Evolutionary conservation across 768 basidiomycete species (phyloP).

Genomic region (Kwoniella sp.): DNA sequence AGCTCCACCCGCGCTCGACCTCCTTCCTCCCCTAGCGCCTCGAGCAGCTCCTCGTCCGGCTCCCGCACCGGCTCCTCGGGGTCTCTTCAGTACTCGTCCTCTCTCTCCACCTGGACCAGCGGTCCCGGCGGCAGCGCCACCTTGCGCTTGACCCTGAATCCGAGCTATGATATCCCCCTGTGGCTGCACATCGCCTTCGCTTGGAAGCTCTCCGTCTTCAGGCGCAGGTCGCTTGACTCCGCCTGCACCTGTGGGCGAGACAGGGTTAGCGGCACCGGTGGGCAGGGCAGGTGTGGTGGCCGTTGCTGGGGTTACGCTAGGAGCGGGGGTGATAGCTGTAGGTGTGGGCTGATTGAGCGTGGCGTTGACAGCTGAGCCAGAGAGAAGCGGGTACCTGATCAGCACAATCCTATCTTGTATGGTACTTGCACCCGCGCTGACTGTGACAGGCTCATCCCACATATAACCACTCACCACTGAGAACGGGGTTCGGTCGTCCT

Average conservation of each 20-base stretch:
- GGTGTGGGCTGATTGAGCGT: conserved; percentile 30
- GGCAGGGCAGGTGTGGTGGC: neutral
- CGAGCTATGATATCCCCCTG: conserved; percentile 21
- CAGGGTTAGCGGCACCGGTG: conserved; percentile 15
- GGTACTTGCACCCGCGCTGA: neutral
- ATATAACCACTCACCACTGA: conserved; percentile 31
- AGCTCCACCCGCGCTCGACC: conserved; percentile 14
- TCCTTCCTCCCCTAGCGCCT: conserved; percentile 15
- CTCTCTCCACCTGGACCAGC: conserved; percentile 15
- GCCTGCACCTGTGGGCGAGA: conserved; percentile 16
- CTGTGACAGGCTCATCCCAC: neutral
- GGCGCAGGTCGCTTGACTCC: conserved; percentile 39
- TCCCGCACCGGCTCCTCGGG: conserved; percentile 29
- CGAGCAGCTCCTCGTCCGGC: conserved; percentile 6
- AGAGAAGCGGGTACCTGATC: neutral
- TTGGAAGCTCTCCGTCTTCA: conserved; percentile 44
- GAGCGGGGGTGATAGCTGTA: conserved; percentile 12
- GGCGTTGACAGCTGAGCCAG: conserved; percentile 45
- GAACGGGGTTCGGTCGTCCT: conserved; percentile 24
- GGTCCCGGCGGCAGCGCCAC: conserved; percentile 9
- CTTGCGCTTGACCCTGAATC: conserved; percentile 17
- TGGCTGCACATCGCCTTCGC: neutral
- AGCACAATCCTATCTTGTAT: no score
- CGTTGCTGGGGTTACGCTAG: neutral
- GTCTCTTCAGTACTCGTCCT: conserved; percentile 32